Base-by-base conservation (phyloP, 176 grass and related monocot species). In the Zoysia japonica region DNA sequence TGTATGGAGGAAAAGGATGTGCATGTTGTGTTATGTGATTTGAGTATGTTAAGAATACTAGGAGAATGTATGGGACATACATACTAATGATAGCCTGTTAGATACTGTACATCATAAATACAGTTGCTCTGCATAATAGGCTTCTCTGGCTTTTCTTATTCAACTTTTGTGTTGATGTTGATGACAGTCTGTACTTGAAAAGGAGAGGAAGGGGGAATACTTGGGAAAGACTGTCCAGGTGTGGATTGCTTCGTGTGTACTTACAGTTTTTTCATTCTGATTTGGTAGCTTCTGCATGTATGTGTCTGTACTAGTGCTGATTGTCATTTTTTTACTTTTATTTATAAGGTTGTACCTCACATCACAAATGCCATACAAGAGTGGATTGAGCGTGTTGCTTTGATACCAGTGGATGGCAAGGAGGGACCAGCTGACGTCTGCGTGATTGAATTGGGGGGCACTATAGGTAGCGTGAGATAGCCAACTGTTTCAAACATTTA, bases 321-420 rank as follows among this genome's bases (percentile, higher is more conserved):
- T 78, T 38, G 42, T 67, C 54, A 5, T 55, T 54, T 70, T 42
- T 87, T 46, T 36, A 57, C 55, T 11, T 61, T 46, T 50, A 20
- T 48, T 70, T 35, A 85, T 46, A 82, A 93, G 87, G 91, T 90
- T 80, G 87, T 93, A 70, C 91, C 91, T 11, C 87, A 88, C 82
- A 93, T 93, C 62, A 90, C 87, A 88, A 89, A 93, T 85, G 85
- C 91, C 70, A 93, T 93, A 83, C 91, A 93, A 85, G 87, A 93
- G 46, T 93, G 91, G 91, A 90, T 90, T 2, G 91, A 90, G 48
- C 81, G 82, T 51, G 87, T 87, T 53, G 87, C 91, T 13, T 57
- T 80, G 87, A 77, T 93, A 80, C 91, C 87, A 42, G 87, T 93
- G 10, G 91, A 93, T 85, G 91, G 91, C 59, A 85, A 85, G 82